Evolutionary conservation across 768 basidiomycete genomes (phyloP), one percentile per base, ranked within the genome.

Genomic region (Daedaleopsis sinensis): DNA sequence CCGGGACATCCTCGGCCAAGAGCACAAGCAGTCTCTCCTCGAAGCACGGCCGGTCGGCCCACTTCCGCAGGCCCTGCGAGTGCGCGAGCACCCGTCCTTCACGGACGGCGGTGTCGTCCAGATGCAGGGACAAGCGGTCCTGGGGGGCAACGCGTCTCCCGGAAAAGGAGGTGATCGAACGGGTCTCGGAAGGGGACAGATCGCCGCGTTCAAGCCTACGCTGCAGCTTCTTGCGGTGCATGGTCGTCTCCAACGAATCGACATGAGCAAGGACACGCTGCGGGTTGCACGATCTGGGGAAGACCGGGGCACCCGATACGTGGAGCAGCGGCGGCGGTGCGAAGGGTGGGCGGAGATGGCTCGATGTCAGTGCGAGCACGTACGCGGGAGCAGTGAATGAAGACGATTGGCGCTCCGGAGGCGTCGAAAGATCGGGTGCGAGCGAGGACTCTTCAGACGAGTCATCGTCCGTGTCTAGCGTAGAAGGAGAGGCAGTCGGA

Each of bases 31-130:
- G 76, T 36, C 90, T 79, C 58, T 93, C 89, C 72, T 93, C 91
- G 71, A 90, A 92, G 69, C 88, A 88, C 24, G 88, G 86, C 4
- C 91, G 87, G 39, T 79, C 77, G 62, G 84, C 79, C 91, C 91
- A 93, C n/a, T 76, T 80, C 46, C 79, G 80, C 49, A 93, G 76
- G 57, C 88, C 87, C 15, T 76, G 76, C 68, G 87, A 88, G 43
- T 73, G 60, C 63, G 67, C 6, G 59, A 73, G n/a, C 67, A 69
- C 39, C 76, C 69, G 15, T 56, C 72, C 19, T 68, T 65, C 35
- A 74, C 75, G 42, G 62, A 72, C 77, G 49, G 73, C 74, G 38
- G 72, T 63, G 44, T 78, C 77, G 68, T 76, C 77, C 52, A 76
- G 69, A 12, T 54, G 72, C 65, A 64, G 68, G 57, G 65, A 69